Evolutionary conservation across 495 filamentous ascomycete genomes (phyloP), one percentile per base, ranked within the genome.

Genomic region (Trichoderma parareesei): DNA sequence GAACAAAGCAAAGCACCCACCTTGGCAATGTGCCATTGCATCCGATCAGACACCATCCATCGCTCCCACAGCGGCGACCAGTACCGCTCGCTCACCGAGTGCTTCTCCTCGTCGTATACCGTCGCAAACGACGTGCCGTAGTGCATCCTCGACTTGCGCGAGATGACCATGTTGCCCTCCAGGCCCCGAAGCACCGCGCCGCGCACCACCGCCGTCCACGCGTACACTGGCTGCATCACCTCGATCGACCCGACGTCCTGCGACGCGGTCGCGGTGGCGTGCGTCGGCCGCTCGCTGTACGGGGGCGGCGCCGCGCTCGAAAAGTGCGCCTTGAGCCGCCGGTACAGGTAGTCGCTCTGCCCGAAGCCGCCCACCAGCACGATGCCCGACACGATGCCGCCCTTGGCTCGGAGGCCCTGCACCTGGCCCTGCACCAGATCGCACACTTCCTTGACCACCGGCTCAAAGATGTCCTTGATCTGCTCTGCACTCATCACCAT

Each of bases 81-180:
- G 69, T 91, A 91, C 44, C 88, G 73, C 67, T 91, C 88, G 38
- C 73, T 78, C 7, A 89, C 80, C 16, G 80, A 78, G 70, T 91
- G 88, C 65, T 85, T 88, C 63, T 82, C 76, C 67, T 87, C 87
- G 66, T 90, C 87, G 72, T 88, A 91, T 8, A 88, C 86, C 0
- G 88, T 90, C 1, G 88, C 88, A 74, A 90, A 90, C 48, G 83
- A 86, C 9, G 88, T 91, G n/a, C 88, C 88, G 71, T 91, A 91
- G 74, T 90, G 87, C 80, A 84, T 87, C 57, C 89, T 78, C 40
- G 86, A 81, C 68, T 85, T 83, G 37, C 88, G 73, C 37, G 80
- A 86, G 40, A 88, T 80, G 5, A 91, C 86, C 82, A 90, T 87
- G 70, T 80, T 88, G 35, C 84, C 88, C 71, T 91, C 88, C 33